Evolutionary conservation across 2,329 filamentous ascomycete species (phyloP).

Genomic region (Fusarium nematophilum): DNA sequence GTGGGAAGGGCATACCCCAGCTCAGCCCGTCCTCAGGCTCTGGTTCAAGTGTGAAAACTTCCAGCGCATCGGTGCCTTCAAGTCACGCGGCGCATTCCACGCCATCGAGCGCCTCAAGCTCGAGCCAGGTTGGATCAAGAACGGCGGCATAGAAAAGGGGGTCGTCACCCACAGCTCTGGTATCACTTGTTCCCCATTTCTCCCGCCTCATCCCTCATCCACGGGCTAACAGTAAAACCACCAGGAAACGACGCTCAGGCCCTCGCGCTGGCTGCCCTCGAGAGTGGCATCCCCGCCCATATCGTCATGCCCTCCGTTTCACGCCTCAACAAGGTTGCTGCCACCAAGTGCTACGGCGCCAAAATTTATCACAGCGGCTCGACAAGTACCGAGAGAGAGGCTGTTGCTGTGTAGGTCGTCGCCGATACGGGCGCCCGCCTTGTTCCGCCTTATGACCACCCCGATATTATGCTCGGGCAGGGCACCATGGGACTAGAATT

Average conservation of each 20-base stretch:
- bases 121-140: slow-evolving; percentile 66
- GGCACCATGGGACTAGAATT: slow-evolving; percentile 87
- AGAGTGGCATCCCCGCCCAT: slow-evolving; percentile 78
- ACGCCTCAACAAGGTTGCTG: slow-evolving; percentile 84
- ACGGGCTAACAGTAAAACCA: too few relatives aligned
- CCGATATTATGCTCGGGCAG: slow-evolving; percentile 89
- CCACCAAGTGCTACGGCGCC: slow-evolving; percentile 80
- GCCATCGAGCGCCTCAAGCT: slow-evolving; percentile 75
- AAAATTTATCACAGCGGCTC: slow-evolving; percentile 82
- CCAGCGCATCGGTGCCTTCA: slow-evolving; percentile 91
- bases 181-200: slow-evolving; percentile 50
- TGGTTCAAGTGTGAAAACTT: slow-evolving; percentile 97
- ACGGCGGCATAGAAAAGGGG: slow-evolving; percentile 68
- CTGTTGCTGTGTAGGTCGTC: slow-evolving; percentile 74
- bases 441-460: slow-evolving; percentile 90
- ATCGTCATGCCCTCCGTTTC: slow-evolving; percentile 91
- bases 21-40: slow-evolving; percentile 73
- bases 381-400: slow-evolving; percentile 82
- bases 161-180: slow-evolving; percentile 91
- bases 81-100: slow-evolving; percentile 88
- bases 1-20: slow-evolving; percentile 65
- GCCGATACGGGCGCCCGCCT: slow-evolving; percentile 77
- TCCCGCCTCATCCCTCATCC: background rate
- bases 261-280: slow-evolving; percentile 83
- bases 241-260: slow-evolving; percentile 94